These are phyloP conservation scores for Coemansia sp. DNA, from an alignment of 192 early-diverging fungal species.

Conservation along the genomic window DNA sequence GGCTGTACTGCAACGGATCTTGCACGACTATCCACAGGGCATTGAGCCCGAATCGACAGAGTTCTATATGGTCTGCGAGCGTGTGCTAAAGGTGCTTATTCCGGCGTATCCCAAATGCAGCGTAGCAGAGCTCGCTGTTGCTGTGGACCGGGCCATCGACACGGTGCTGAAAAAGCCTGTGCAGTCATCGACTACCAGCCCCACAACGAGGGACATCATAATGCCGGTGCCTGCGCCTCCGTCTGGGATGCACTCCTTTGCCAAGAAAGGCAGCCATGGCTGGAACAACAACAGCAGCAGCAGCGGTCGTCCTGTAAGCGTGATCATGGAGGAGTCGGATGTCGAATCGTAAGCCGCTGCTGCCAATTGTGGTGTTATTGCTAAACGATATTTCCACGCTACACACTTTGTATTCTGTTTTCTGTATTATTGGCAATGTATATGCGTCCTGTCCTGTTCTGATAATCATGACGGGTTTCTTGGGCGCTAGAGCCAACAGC, in stretches of 20 bases:
- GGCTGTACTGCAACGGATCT: slow-evolving; percentile 9
- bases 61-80: slow-evolving; percentile 43
- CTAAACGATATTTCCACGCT: background rate
- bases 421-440: too few relatives aligned
- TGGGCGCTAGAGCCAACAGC: background rate
- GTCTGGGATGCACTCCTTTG: slow-evolving; percentile 5
- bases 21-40: slow-evolving; percentile 23
- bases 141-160: slow-evolving; percentile 35
- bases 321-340: slow-evolving; percentile 49
- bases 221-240: background rate
- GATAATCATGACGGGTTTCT: too few relatives aligned
- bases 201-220: background rate
- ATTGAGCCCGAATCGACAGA: slow-evolving; percentile 42
- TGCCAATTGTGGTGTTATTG: too few relatives aligned
- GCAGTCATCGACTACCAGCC: background rate
- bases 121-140: slow-evolving; percentile 41
- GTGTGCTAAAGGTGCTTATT: slow-evolving; percentile 30
- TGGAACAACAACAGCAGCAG: too few relatives aligned
- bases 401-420: slow-evolving; percentile 1
- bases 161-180: slow-evolving; percentile 5
- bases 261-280: slow-evolving; percentile 12
- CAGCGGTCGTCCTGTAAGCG: slow-evolving; percentile 37
- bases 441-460: too few relatives aligned
- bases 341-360: slow-evolving; percentile 11
- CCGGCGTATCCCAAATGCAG: slow-evolving; percentile 23